Evolutionary conservation across 1,284 basidiomycete species (phyloP), one percentile per base, ranked within the genome.

Genomic region (Fomitiporia mediterranea): DNA sequence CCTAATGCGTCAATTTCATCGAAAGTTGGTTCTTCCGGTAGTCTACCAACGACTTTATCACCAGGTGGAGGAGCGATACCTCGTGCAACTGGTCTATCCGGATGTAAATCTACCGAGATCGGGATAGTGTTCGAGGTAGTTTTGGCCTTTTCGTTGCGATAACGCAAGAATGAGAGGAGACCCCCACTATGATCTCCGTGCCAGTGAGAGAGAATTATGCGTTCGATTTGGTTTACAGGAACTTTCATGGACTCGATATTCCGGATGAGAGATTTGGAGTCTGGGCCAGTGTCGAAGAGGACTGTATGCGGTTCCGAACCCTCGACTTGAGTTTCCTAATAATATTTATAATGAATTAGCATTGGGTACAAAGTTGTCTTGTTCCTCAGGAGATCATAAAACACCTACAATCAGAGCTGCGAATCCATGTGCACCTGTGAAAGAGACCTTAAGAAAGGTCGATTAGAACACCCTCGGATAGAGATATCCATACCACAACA

Each of bases 171-270:
- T 38, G 81, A 81, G 58, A 81, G 77, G 40, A 89, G 70, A 5
- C 87, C 83, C 53, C 86, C 89, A 13, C 87, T 89, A 70, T 93
- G 89, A 65, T 93, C 91, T 48, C 79, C 74, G 67, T 92, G 90
- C 89, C 90, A 93, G 67, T 93, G 91, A 0, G 87, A 90, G 11
- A 84, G 77, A 19, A 91, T 72, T 39, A 91, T 73, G 27, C 82
- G 78, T 39, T 82, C 79, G 59, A 93, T 76, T 40, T 73, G 68
- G 32, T 76, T 70, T 4, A 82, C 68, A 3, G 78, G 77, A 1
- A 82, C 66, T 19, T 81, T 73, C 75, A 92, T 76, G 1, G 84
- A 79, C 5, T 69, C 68, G 23, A 85, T 69, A 67, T 92, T 93
- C 52, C 88, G 81, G 27, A 82, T 77, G 61, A 93, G 81, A 37